Base-by-base conservation (phyloP, 1,139 yeast genomes). In the Yamadazyma mexicana region DNA sequence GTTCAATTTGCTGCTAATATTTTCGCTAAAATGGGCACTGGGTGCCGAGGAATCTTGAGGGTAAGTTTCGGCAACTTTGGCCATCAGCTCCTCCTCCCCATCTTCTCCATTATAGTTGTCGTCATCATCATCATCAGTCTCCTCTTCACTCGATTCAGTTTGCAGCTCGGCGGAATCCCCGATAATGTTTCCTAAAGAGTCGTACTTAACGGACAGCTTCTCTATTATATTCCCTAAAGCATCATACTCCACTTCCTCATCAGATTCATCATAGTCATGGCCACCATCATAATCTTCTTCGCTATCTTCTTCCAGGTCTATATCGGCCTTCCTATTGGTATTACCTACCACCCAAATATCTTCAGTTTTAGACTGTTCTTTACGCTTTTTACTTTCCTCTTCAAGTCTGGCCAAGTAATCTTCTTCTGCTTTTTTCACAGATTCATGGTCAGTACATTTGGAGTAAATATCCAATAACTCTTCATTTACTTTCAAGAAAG, bases 331-430 rank as follows among this genome's bases (percentile, higher is more conserved):
- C 46, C 84, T 77, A 50, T 84, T 88, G 12, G 81, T 83, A 55
- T 83, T 86, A 0, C 96, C 96, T 65, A 79, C 75, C 64, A 77
- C 69, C 95, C 95, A 87, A 5, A 84, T 64, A 60, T 87, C 95
- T 15, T 69, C 82, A 14, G 66, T 73, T 25, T 75, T 71, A 7
- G 73, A 73, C 40, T 64, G 57, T 41, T 66, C 71, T 52, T 81
- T 80, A 43, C 95, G 71, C 38, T 82, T 83, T 45, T 74, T 74
- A 17, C 77, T 78, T 51, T 87, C 97, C 39, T 70, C 63, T 42
- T 87, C 94, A 10, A 88, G 64, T 54, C 73, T 72, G 20, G 69
- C 78, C 51, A 91, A 63, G 87, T 95, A 92, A 27, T 67, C 79
- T 25, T 81, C 81, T 61, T 92, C 95, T 0, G 92, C 96, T 34